Evolutionary conservation across 1,284 basidiomycete genomes (phyloP).

Genomic region (Cerrena zonata): DNA sequence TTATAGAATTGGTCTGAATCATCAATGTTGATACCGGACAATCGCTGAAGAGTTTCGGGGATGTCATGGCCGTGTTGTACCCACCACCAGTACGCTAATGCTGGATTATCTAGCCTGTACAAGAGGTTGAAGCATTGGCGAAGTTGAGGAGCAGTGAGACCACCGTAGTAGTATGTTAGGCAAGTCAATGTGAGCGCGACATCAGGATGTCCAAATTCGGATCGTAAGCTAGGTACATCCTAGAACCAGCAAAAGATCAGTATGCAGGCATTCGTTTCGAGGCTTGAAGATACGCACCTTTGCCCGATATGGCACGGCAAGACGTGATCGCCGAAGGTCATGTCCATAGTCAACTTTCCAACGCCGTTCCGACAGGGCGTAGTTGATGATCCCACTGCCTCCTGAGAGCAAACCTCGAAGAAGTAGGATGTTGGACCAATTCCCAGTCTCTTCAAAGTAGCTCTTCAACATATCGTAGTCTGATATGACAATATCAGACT

Average conservation of each 20-base stretch:
- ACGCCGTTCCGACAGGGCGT: constrained; percentile 36
- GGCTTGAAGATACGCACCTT: constrained; percentile 22
- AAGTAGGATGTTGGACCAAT: constrained; percentile 35
- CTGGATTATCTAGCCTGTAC: constrained; percentile 35
- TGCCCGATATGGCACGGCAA: constrained; percentile 50
- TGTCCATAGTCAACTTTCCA: constrained; percentile 54
- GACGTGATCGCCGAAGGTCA: constrained; percentile 36
- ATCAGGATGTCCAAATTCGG: constrained; percentile 55
- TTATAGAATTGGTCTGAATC: not conserved
- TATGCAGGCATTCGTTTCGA: not conserved
- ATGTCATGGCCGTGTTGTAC: not conserved
- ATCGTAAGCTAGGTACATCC: constrained; percentile 41
- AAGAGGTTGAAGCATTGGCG: constrained; percentile 36
- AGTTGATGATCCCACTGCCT: constrained; percentile 35
- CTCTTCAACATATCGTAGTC: not conserved
- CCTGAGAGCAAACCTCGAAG: constrained; percentile 14
- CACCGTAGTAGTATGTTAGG: constrained; percentile 48
- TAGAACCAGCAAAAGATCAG: constrained; percentile 22
- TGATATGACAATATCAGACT: not conserved
- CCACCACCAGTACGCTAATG: not conserved
- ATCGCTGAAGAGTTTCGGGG: not conserved
- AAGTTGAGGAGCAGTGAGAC: constrained; percentile 38
- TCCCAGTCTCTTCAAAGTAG: not conserved
- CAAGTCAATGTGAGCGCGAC: constrained; percentile 43
- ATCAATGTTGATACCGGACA: not conserved